Conservation (phyloP, 768 basidiomycete species). For the Boletus tylopilopsis region DNA sequence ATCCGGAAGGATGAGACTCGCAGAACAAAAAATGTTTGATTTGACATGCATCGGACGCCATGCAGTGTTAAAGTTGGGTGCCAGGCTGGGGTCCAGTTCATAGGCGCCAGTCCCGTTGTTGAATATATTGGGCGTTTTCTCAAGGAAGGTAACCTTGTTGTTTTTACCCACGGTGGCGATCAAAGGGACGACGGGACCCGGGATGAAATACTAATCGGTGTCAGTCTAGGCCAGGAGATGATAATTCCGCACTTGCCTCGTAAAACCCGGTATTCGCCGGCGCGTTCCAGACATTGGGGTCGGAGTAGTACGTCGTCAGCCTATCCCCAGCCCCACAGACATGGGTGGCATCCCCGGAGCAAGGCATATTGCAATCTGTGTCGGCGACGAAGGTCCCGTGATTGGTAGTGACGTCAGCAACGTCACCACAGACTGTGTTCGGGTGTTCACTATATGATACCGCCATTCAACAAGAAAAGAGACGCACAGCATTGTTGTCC, state of each 20-base stretch:
- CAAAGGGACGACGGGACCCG: conserved; percentile 66
- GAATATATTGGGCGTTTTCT: conserved; percentile 41
- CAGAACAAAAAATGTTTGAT: conserved; percentile 80
- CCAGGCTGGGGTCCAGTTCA: conserved; percentile 65
- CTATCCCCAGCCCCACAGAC: conserved; percentile 60
- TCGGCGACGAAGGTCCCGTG: conserved; percentile 31
- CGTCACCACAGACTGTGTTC: conserved; percentile 64
- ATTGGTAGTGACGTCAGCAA: conserved; percentile 43
- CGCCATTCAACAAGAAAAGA: neutral
- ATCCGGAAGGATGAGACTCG: conserved; percentile 69
- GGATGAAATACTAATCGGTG: conserved; percentile 39
- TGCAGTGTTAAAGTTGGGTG: conserved; percentile 39
- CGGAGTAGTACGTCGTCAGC: conserved; percentile 48
- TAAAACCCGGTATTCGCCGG: conserved; percentile 66
- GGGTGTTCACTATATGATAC: neutral
- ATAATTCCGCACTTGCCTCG: conserved; percentile 44
- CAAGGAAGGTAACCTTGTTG: conserved; percentile 77
- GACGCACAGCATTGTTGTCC: conserved; percentile 65
- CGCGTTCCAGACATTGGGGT: conserved; percentile 58
- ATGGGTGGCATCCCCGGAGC: conserved; percentile 70
- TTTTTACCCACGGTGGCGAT: conserved; percentile 76
- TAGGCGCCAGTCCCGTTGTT: conserved; percentile 72
- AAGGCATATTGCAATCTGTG: conserved; percentile 45
- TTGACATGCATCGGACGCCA: conserved; percentile 79
- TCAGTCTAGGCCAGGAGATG: neutral